phyloP scores from a whole-genome alignment of 1,284 basidiomycete species.

The Waitea zeae region DNA sequence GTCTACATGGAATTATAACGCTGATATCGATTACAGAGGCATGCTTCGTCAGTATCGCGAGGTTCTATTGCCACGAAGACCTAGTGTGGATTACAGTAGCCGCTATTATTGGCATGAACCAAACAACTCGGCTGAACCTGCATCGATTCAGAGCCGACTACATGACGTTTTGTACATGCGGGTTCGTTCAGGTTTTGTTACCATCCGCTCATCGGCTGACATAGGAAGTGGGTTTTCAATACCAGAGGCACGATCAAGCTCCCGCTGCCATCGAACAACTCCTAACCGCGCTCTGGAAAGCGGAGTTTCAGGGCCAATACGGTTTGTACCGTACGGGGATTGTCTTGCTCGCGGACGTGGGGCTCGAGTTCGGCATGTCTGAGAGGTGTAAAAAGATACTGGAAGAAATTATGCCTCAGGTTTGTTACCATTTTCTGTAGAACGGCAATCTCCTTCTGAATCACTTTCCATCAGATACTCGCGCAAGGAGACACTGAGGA shows the following conservation, averaged over 20 bases:
- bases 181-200: constrained; percentile 22
- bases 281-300: constrained; percentile 55
- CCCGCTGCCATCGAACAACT: constrained; percentile 44
- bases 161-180: constrained; percentile 45
- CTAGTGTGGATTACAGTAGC: no score
- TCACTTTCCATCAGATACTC: no score
- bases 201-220: constrained; percentile 5
- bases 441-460: no score
- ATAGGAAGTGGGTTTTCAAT: background rate
- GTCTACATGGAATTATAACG: no score
- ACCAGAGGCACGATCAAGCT: constrained; percentile 33
- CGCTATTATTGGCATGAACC: no score
- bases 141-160: constrained; percentile 41
- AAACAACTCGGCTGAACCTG: no score
- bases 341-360: constrained; percentile 56
- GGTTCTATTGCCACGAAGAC: no score
- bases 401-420: constrained; percentile 68
- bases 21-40: no score
- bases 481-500: constrained; percentile 55
- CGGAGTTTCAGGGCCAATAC: constrained; percentile 58
- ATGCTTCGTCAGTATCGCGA: no score
- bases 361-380: constrained; percentile 59
- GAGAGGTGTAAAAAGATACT: constrained; percentile 41
- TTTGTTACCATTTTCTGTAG: constrained; percentile 14
- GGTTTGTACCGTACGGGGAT: constrained; percentile 47